Evolutionary conservation across 768 basidiomycete genomes (phyloP).

Genomic region (Boletus sp.): DNA sequence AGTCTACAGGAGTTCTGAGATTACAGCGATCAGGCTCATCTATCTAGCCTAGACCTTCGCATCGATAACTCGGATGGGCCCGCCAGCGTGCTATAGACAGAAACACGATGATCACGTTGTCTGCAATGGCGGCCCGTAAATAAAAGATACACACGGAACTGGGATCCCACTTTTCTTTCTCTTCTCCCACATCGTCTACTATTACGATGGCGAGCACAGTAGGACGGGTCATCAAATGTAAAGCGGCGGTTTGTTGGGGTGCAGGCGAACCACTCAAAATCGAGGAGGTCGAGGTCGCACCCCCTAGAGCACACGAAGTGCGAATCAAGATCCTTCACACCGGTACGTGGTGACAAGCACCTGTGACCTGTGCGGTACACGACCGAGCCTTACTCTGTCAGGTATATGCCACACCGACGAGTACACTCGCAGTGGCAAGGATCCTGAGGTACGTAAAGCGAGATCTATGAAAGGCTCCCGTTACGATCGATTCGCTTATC

Average conservation of each 20-base stretch:
- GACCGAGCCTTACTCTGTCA: conserved; percentile 23
- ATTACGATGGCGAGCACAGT: conserved; percentile 64
- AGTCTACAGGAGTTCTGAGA: not conserved
- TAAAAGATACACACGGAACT: not conserved
- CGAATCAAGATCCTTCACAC: conserved; percentile 91
- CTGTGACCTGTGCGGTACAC: conserved; percentile 5
- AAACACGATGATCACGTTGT: conserved; percentile 1
- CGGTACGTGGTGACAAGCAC: conserved; percentile 44
- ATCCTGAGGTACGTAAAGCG: conserved; percentile 70
- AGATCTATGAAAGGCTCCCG: conserved; percentile 1
- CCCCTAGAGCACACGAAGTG: conserved; percentile 88
- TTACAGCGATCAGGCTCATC: not conserved
- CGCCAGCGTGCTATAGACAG: not conserved
- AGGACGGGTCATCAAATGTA: conserved; percentile 81
- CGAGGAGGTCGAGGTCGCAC: conserved; percentile 92
- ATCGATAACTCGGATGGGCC: conserved; percentile 7
- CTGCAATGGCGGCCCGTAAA: not conserved
- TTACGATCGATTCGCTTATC: conserved; percentile 8
- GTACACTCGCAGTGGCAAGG: conserved; percentile 94
- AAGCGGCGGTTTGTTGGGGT: conserved; percentile 95
- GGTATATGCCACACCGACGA: conserved; percentile 98
- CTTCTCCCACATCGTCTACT: conserved; percentile 19
- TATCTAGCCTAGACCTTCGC: conserved; percentile 4
- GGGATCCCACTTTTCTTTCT: conserved; percentile 5
- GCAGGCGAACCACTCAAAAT: conserved; percentile 83